Base-by-base conservation (phyloP, 805 yeast genomes). In the Yamadazyma nakazawae region DNA sequence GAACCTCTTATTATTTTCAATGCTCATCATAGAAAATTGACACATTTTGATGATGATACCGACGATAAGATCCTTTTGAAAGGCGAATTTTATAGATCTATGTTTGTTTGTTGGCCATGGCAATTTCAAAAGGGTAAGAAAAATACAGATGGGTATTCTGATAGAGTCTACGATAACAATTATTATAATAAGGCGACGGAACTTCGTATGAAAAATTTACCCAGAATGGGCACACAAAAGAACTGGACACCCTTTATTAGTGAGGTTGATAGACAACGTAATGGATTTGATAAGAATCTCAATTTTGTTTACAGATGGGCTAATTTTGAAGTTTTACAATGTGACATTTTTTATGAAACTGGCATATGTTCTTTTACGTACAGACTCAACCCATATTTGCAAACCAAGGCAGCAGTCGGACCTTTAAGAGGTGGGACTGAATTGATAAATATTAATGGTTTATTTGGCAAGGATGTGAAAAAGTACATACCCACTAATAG, bases 1-100 rank as follows among this genome's bases (percentile, higher is more conserved):
- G 81, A 78, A 49, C 82, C 82, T 1, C 56, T 77, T 13, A 61
- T 78, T 12, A 56, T 75, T 3, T 77, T 68, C 60, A 77, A 76
- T 49, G 54, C 62, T 4, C 51, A 54, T 37, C 66, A 54, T 45
- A 49, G 56, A 13, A 50, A 50, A 37, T 45, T 50, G 13, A 40
- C 43, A 12, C 53, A 53, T 38, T 48, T 48, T 43, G 56, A 53
- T 42, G 56, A 53, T 45, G 56, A 53, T 42, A 21, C 37, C 24
- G 56, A 52, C 26, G 49, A 47, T 30, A 37, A 16, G 24, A 42
- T 52, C 24, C 21, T 52, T 2, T 37, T 53, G 30, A 50, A 42
- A 35, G 50, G 51, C 2, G 45, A 40, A 12, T 50, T 37, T 25
- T 55, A 54, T 48, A 50, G 72, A 28, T 57, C 68, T 2, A 64